These are phyloP conservation scores for Kwoniella botswanensis DNA, from an alignment of 768 basidiomycete genomes.

Conservation along the genomic window DNA sequence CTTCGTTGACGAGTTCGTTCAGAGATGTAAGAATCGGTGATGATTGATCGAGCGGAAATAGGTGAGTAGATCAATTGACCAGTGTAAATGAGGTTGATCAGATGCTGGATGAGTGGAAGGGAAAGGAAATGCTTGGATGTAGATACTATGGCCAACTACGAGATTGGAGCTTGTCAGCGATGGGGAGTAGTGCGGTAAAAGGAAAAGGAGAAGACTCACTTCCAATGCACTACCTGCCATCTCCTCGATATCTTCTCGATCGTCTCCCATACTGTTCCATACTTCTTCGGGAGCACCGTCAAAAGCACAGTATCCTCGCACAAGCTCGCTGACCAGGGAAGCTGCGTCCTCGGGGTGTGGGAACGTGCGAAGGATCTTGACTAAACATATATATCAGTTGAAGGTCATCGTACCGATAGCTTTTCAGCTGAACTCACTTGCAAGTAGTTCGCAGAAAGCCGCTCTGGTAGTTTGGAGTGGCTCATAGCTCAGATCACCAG, in stretches of 20 bases:
- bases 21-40: constrained; percentile 83
- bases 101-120: constrained; percentile 79
- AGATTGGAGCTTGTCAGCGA: background rate
- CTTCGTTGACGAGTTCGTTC: constrained; percentile 65
- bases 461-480: constrained; percentile 72
- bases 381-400: constrained; percentile 23
- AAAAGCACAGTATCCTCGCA: constrained; percentile 82
- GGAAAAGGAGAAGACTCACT: constrained; percentile 61
- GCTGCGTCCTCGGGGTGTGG: constrained; percentile 68
- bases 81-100: constrained; percentile 83
- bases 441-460: constrained; percentile 82
- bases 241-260: constrained; percentile 68
- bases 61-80: constrained; percentile 61
- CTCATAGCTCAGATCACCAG: constrained; percentile 75
- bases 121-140: constrained; percentile 82
- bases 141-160: constrained; percentile 85
- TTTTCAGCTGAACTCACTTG: constrained; percentile 58
- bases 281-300: constrained; percentile 74
- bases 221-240: constrained; percentile 79
- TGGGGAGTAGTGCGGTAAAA: background rate
- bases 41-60: constrained; percentile 70
- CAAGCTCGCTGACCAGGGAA: constrained; percentile 78
- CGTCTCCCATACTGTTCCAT: constrained; percentile 66
- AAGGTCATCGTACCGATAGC: background rate
- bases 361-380: constrained; percentile 79